Percentiles rank a stretch among this genome's conserved stretches.
phyloP scores from a whole-genome alignment of 2,329 filamentous ascomycete genomes.

The Aspergillus hiratsukae region DNA sequence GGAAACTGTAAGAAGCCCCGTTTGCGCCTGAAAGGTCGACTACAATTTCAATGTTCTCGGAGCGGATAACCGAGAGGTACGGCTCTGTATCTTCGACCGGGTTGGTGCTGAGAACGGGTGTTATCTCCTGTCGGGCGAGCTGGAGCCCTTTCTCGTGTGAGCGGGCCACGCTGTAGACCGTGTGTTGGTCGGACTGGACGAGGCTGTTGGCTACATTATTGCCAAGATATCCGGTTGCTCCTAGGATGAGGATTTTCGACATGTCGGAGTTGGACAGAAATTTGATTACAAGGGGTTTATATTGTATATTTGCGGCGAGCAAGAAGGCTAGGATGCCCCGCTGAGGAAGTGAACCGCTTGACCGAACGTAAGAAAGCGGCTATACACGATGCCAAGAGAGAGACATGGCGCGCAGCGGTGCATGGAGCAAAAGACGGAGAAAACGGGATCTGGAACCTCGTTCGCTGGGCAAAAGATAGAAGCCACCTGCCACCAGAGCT shows the following conservation, averaged over 20 bases:
- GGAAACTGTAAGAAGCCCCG: conserved; percentile 18
- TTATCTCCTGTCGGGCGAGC: conserved; percentile 13
- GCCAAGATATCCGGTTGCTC: conserved; percentile 32
- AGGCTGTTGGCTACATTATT: conserved; percentile 16
- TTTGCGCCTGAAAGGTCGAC: conserved; percentile 28
- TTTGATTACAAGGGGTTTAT: no score
- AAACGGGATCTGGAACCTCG: no score
- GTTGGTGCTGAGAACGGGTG: background rate
- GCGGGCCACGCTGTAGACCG: conserved; percentile 35
- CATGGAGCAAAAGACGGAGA: no score
- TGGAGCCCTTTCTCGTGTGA: conserved; percentile 26
- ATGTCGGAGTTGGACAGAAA: conserved; percentile 10
- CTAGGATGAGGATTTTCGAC: conserved; percentile 30
- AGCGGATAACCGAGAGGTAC: conserved; percentile 15
- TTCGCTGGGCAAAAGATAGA: no score
- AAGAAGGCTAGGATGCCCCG: no score
- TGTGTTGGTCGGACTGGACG: conserved; percentile 25
- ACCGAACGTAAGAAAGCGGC: no score
- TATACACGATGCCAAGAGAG: no score
- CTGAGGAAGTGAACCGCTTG: no score
- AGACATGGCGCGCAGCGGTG: no score
- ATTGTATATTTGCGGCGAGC: no score
- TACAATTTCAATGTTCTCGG: conserved; percentile 30
- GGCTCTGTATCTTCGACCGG: background rate
- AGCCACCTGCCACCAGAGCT: no score